These are phyloP conservation scores for Aquilaria agallochum DNA, from an alignment of 441 rosid species.

Conservation along the genomic window DNA sequence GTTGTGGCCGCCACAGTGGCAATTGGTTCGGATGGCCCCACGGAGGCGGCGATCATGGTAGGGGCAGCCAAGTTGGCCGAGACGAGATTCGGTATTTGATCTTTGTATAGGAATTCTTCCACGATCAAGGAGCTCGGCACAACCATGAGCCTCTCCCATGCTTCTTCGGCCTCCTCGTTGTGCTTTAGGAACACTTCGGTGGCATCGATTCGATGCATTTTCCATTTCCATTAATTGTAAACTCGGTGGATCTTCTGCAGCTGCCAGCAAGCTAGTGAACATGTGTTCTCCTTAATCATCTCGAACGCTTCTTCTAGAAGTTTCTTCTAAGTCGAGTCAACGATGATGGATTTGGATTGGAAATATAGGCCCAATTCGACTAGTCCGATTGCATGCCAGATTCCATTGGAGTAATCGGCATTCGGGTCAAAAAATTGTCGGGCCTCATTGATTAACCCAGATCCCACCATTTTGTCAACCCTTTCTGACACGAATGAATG, in stretches of 20 bases:
- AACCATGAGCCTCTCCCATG: conserved; percentile 63
- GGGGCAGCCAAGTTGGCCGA: conserved; percentile 25
- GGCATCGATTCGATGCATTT: too few relatives aligned
- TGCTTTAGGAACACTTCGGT: conserved; percentile 43
- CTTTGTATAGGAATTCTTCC: too few relatives aligned
- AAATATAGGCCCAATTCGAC: too few relatives aligned
- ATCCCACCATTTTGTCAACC: too few relatives aligned
- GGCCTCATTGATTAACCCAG: too few relatives aligned
- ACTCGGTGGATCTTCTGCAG: conserved; percentile 50
- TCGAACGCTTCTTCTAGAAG: conserved; percentile 44
- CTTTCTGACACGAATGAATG: conserved; percentile 37
- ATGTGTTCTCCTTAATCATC: conserved; percentile 18
- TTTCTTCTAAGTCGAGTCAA: conserved; percentile 20
- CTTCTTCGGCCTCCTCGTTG: conserved; percentile 48
- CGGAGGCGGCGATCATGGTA: background rate
- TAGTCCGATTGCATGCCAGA: too few relatives aligned
- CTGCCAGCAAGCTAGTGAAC: conserved; percentile 44
- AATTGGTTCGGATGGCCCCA: conserved; percentile 24
- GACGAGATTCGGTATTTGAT: conserved; percentile 8
- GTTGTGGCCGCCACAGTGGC: conserved; percentile 40
- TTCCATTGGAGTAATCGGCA: too few relatives aligned
- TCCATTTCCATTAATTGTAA: conserved; percentile 13
- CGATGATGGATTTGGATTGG: conserved; percentile 18
- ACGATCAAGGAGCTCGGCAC: conserved; percentile 21
- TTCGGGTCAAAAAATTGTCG: too few relatives aligned